Conservation (phyloP, 108 stramenopile genomes). For the Nitzschia inconspicua region DNA sequence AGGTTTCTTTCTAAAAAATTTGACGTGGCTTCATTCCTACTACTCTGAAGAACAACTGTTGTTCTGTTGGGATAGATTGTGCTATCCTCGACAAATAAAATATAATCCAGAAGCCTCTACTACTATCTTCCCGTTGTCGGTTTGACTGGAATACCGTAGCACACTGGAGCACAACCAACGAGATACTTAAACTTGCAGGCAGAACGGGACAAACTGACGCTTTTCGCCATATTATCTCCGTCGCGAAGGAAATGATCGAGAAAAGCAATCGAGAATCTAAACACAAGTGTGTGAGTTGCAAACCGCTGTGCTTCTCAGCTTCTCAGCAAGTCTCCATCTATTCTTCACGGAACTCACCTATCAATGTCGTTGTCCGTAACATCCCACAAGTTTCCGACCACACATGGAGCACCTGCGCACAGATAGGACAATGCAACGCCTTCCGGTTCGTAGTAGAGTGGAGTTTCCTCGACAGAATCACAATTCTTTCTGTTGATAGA, state of each 20-base stretch:
- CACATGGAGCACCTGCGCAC: slow-evolving; percentile 87
- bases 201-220: slow-evolving; percentile 75
- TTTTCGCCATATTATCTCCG: slow-evolving; percentile 48
- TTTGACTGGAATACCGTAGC: slow-evolving; percentile 93
- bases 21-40: no score
- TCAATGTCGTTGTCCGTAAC: slow-evolving; percentile 98
- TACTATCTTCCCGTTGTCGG: no score
- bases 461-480: slow-evolving; percentile 14
- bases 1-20: no score
- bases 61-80: no score
- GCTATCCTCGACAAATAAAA: no score
- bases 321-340: slow-evolving; percentile 21
- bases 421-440: slow-evolving; percentile 93
- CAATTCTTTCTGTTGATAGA: slow-evolving; percentile 62
- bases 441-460: slow-evolving; percentile 87
- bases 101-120: no score
- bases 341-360: slow-evolving; percentile 61
- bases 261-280: slow-evolving; percentile 59
- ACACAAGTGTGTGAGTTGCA: neutral
- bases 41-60: no score
- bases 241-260: slow-evolving; percentile 49
- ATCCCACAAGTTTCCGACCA: slow-evolving; percentile 98
- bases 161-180: slow-evolving; percentile 93
- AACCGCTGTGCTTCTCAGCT: neutral
- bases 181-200: slow-evolving; percentile 90